Evolutionary conservation across 2,329 filamentous ascomycete species (phyloP).

Genomic region (Colletotrichum acutatum): DNA sequence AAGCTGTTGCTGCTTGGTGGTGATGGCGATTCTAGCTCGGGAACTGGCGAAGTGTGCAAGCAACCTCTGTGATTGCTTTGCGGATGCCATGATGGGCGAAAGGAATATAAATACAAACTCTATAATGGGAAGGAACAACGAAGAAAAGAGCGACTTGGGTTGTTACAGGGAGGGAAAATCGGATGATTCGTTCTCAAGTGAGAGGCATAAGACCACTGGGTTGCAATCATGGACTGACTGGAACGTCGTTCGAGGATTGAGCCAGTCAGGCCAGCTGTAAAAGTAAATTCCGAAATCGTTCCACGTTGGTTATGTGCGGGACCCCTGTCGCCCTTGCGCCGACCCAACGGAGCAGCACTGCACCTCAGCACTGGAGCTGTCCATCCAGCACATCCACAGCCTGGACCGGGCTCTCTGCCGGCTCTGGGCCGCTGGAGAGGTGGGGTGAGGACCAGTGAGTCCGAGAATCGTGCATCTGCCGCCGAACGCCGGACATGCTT

Average conservation of each 20-base stretch:
- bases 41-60: slow-evolving; percentile 29
- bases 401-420: not conserved
- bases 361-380: not conserved
- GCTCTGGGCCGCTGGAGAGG: not conserved
- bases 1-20: slow-evolving; percentile 5
- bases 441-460: slow-evolving; percentile 12
- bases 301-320: slow-evolving; percentile 28
- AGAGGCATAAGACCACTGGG: slow-evolving; percentile 30
- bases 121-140: not conserved
- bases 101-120: slow-evolving; percentile 21
- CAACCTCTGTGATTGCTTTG: slow-evolving; percentile 21
- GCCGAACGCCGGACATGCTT: slow-evolving; percentile 29
- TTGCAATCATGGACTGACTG: slow-evolving; percentile 33
- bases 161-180: slow-evolving; percentile 11
- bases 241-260: slow-evolving; percentile 32
- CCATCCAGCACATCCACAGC: not conserved
- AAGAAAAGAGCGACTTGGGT: slow-evolving; percentile 25
- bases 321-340: slow-evolving; percentile 22
- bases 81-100: slow-evolving; percentile 24
- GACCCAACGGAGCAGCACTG: not conserved
- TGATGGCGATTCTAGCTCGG: slow-evolving; percentile 22
- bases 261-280: slow-evolving; percentile 36
- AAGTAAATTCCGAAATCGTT: slow-evolving; percentile 35
- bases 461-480: slow-evolving; percentile 5
- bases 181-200: slow-evolving; percentile 27